Conservation (phyloP, 1,139 yeast genomes). For the Geotrichum carabidarum region DNA sequence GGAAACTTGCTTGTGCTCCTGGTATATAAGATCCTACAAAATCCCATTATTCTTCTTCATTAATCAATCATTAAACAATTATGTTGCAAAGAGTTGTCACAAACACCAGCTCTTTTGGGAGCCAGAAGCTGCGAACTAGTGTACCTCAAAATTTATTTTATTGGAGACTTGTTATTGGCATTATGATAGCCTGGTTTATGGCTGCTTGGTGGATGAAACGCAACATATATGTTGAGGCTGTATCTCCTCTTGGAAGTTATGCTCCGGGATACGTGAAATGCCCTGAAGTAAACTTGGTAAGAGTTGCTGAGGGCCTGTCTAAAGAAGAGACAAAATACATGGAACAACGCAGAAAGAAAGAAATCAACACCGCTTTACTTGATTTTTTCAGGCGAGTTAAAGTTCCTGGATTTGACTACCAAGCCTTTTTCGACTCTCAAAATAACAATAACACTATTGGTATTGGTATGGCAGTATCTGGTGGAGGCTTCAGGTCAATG, state of each 20-base stretch:
- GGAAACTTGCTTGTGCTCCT: too few species aligned
- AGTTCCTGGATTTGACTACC: slow-evolving; percentile 14
- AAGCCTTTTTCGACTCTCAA: slow-evolving; percentile 4
- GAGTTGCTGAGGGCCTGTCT: slow-evolving; percentile 26
- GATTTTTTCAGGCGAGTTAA: slow-evolving; percentile 7
- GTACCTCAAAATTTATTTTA: background rate
- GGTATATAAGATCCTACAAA: too few species aligned
- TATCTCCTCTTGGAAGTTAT: slow-evolving; percentile 19
- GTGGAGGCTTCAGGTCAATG: slow-evolving; percentile 86
- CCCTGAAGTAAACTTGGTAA: slow-evolving; percentile 22
- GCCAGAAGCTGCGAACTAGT: too few species aligned
- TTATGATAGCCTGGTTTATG: background rate
- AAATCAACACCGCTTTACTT: slow-evolving; percentile 1
- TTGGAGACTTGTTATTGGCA: background rate
- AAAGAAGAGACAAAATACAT: slow-evolving; percentile 23
- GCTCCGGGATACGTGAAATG: slow-evolving; percentile 25
- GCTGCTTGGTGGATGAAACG: background rate
- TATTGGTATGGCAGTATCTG: slow-evolving; percentile 67
- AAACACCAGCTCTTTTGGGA: too few species aligned
- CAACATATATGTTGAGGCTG: background rate
- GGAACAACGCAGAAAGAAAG: slow-evolving; percentile 11
- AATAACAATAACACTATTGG: slow-evolving; percentile 24
- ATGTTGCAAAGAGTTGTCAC: too few species aligned
- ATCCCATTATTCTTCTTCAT: too few species aligned
- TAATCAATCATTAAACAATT: too few species aligned